Base-by-base conservation (phyloP, 345 rosid genomes). In the Populus pruinosa region DNA sequence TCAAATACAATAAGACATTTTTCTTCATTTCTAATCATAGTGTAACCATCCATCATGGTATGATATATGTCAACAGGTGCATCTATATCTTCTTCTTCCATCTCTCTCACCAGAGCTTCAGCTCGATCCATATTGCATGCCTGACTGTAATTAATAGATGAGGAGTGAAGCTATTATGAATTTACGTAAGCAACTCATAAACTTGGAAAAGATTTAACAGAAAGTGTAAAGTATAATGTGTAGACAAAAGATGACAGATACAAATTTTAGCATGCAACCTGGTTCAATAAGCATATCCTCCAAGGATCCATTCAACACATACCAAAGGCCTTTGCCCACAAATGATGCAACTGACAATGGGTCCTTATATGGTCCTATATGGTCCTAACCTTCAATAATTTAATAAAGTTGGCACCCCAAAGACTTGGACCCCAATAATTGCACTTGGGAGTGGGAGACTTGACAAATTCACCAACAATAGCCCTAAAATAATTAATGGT, bases 11-110 rank as follows among this genome's bases (percentile, higher is more conserved):
- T 76, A 76, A 91, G 82, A 68, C 99, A 89, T 89, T 96, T 96
- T 83, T 91, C 88, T 85, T 89, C 99, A 82, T 91, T 86, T 50
- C 88, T 85, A 79, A 91, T 83, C 88, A 87, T 92, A 43, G 96
- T 91, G 80, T 96, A 96, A 29, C 99, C 99, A 81, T 93, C 94
- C 96, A 96, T 96, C 99, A 96, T 92, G n/a, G 93, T 92, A 76
- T 96, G 96, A 82, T 96, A 96, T 70, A 93, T 88, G 71, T 90
- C 93, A 74, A 93, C 87, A 39, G 96, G 96, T 81, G 99, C 98
- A 77, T 92, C 98, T 44, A 93, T 92, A 69, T 98, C 99, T 81
- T 96, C 97, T 85, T 92, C 98, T 83, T 96, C 98, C 98, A 93
- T 92, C 85, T 93, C 93, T 77, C 94, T 92, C 63, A 92, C 98